phyloP scores from a whole-genome alignment of 2,329 filamentous ascomycete genomes.

The Cryphonectria parasitica region DNA sequence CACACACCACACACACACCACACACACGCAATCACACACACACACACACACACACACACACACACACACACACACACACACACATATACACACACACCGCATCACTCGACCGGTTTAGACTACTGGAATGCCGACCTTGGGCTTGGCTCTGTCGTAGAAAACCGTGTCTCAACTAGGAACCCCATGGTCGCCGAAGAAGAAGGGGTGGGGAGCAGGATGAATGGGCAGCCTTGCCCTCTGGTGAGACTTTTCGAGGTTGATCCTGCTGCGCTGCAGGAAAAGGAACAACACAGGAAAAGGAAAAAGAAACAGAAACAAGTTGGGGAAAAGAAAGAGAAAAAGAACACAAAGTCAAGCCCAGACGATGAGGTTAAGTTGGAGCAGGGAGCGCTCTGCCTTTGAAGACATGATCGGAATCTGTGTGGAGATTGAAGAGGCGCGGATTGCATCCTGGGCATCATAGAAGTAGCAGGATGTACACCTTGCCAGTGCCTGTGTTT shows the following conservation, averaged over 20 bases:
- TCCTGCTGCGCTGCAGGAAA: not conserved
- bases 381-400: not conserved
- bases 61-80: not conserved
- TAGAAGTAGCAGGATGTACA: not conserved
- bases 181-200: not conserved
- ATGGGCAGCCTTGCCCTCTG: not conserved
- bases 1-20: slow-evolving; percentile 8
- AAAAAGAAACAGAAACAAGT: not conserved
- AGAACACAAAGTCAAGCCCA: not conserved
- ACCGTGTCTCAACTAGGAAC: slow-evolving; percentile 18
- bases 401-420: not conserved
- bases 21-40: too few relatives aligned
- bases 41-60: not conserved
- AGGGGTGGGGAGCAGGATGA: not conserved
- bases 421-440: not conserved
- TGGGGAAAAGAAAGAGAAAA: not conserved
- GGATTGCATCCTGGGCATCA: not conserved
- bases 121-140: slow-evolving; percentile 14
- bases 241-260: not conserved
- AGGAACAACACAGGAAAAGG: not conserved
- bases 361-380: not conserved
- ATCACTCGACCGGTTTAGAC: slow-evolving; percentile 11
- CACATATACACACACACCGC: not conserved
- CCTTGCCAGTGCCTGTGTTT: not conserved
- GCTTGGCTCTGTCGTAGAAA: slow-evolving; percentile 15